Percentiles rank a stretch among this genome's conserved stretches.
These are phyloP conservation scores for Triadica sebifera DNA, from an alignment of 345 rosid genomes.

Conservation along the genomic window DNA sequence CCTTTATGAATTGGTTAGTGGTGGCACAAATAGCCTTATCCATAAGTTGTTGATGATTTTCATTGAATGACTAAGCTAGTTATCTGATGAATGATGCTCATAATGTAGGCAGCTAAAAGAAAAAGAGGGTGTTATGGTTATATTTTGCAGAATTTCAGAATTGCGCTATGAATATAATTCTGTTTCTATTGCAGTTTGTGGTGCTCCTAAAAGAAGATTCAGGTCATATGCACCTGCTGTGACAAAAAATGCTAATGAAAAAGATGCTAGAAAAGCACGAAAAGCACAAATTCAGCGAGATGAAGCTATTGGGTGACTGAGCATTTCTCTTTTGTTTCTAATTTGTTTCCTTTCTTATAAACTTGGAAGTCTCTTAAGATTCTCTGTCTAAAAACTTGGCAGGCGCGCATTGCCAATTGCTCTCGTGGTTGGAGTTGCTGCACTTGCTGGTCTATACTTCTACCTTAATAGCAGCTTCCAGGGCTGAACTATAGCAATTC, in stretches of 20 bases:
- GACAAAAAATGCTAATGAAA: constrained; percentile 56
- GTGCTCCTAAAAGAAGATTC: constrained; percentile 91
- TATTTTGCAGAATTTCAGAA: not conserved
- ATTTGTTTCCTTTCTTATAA: not conserved
- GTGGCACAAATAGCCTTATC: too few relatives aligned
- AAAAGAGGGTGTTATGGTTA: too few relatives aligned
- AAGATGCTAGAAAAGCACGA: constrained; percentile 64
- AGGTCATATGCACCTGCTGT: constrained; percentile 63
- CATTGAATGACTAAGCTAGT: too few relatives aligned
- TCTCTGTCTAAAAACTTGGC: constrained; percentile 15
- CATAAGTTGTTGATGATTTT: too few relatives aligned
- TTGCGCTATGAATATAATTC: not conserved
- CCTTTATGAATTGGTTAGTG: too few relatives aligned
- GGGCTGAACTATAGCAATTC: constrained; percentile 18
- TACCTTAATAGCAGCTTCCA: constrained; percentile 51
- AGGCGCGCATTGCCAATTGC: constrained; percentile 79
- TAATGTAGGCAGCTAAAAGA: too few relatives aligned
- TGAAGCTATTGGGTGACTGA: constrained; percentile 64
- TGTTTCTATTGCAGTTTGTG: constrained; percentile 61
- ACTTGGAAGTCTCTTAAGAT: not conserved
- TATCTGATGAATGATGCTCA: too few relatives aligned
- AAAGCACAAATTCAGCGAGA: constrained; percentile 70
- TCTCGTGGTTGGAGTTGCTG: constrained; percentile 57
- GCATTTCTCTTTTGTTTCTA: not conserved
- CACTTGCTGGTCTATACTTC: constrained; percentile 72